phyloP scores from a whole-genome alignment of 2,329 filamentous ascomycete species.

The Aureobasidium sp. region DNA sequence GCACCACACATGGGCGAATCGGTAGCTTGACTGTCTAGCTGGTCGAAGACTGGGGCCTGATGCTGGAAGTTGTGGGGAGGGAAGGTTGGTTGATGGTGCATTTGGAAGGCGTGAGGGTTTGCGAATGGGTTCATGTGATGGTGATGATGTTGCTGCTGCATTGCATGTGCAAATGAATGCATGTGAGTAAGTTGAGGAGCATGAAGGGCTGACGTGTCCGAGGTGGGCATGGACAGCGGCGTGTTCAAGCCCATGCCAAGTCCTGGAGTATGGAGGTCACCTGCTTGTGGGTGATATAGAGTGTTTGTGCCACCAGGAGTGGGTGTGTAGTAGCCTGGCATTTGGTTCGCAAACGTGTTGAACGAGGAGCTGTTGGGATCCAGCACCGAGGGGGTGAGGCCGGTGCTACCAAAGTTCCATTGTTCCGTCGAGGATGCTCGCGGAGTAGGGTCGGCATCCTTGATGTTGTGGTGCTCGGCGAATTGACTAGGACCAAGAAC shows the following conservation, averaged over 20 bases:
- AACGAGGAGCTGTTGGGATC: slow-evolving; percentile 81
- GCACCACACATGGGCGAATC: slow-evolving; percentile 54
- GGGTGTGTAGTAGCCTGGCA: slow-evolving; percentile 78
- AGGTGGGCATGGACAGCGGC: slow-evolving; percentile 71
- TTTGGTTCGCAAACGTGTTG: slow-evolving; percentile 67
- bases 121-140: slow-evolving; percentile 48
- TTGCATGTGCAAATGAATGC: slow-evolving; percentile 51
- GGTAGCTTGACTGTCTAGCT: slow-evolving; percentile 54
- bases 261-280: slow-evolving; percentile 78
- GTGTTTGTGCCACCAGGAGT: slow-evolving; percentile 74
- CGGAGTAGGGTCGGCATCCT: slow-evolving; percentile 77
- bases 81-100: slow-evolving; percentile 50
- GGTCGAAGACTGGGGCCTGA: slow-evolving; percentile 72
- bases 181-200: slow-evolving; percentile 52
- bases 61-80: slow-evolving; percentile 75
- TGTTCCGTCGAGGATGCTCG: slow-evolving; percentile 63
- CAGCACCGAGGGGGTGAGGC: slow-evolving; percentile 77
- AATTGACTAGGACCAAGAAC: slow-evolving; percentile 29
- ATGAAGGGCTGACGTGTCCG: slow-evolving; percentile 53
- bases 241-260: slow-evolving; percentile 63
- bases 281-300: slow-evolving; percentile 65
- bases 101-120: slow-evolving; percentile 46
- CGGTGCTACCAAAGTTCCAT: slow-evolving; percentile 49
- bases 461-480: slow-evolving; percentile 44
- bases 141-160: slow-evolving; percentile 55